Conservation (phyloP, 306 rosid genomes). For the Gynostemma pentaphyllum region DNA sequence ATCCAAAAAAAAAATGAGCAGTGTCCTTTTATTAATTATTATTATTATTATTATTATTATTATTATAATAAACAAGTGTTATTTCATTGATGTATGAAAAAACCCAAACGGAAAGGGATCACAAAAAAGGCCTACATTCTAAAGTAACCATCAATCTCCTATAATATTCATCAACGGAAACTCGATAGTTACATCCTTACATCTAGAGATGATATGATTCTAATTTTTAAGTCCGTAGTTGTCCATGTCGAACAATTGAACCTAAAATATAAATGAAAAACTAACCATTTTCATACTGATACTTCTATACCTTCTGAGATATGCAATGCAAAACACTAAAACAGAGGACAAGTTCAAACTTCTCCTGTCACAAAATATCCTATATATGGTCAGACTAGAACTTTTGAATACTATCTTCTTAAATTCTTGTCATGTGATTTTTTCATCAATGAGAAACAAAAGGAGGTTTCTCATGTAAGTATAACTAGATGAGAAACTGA, state of each 20-base stretch:
- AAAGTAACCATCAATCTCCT: no score
- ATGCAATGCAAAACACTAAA: background rate
- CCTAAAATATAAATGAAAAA: background rate
- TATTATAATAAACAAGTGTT: no score
- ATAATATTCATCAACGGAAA: background rate
- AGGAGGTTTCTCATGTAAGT: no score
- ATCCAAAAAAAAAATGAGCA: no score
- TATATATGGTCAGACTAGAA: background rate
- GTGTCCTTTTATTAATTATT: no score
- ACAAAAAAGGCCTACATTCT: no score
- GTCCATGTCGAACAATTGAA: background rate
- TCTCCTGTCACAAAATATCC: background rate
- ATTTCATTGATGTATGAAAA: no score
- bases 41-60: no score
- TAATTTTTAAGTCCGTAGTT: background rate
- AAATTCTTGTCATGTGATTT: background rate
- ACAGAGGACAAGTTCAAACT: background rate
- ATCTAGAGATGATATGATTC: background rate
- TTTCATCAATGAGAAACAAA: background rate
- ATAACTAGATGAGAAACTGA: slow-evolving; percentile 1
- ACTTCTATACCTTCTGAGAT: background rate
- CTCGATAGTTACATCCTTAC: background rate
- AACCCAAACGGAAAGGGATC: no score
- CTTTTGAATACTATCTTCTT: background rate
- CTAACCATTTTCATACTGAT: background rate